Base-by-base conservation (phyloP, 495 filamentous ascomycete species). In the Aspergillus homomorphus region DNA sequence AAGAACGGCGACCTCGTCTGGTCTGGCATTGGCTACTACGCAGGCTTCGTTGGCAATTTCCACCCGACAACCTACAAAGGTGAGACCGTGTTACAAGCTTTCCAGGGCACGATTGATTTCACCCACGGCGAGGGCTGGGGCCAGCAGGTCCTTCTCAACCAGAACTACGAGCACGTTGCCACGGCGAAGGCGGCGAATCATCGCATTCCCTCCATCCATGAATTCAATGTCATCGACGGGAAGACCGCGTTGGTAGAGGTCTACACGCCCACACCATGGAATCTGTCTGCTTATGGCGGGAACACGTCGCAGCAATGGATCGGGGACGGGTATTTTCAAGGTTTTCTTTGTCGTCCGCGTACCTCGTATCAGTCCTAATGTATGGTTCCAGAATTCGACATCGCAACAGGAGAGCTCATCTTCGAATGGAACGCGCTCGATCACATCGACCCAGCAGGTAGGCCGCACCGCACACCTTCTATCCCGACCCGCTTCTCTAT, bases 1-100 rank as follows among this genome's bases (percentile, higher is more conserved):
- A 72, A 78, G 46, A 63, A 79, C 54, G 79, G 80, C 4, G 79
- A 82, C 46, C 64, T 81, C 0, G 67, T 83, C n/a, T 83, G 79
- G 80, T 78, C 77, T 14, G 77, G 78, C 8, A 77, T 75, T 44
- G 75, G 74, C 0, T 75, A 77, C 60, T 77, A 76, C 52, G 72
- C 69, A 28, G 77, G 76, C 42, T 80, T 72, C 69, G 64, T 73
- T 0, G 77, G 72, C 49, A 64, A 75, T 49, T 73, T 73, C 53
- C 59, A 67, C 18, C 56, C 62, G 20, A 71, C 67, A 0, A 66
- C 64, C 2, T 77, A 72, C 69, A 64, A 72, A 43, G 75, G 75
- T 21, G 66, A 79, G 26, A 67, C 78, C 30, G 70, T 78, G 19
- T 60, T 82, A n/a, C 77, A 74, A 58, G 71, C 68, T 3, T 83